Base-by-base conservation (phyloP, 805 yeast species). In the Kuraishia floccosa region DNA sequence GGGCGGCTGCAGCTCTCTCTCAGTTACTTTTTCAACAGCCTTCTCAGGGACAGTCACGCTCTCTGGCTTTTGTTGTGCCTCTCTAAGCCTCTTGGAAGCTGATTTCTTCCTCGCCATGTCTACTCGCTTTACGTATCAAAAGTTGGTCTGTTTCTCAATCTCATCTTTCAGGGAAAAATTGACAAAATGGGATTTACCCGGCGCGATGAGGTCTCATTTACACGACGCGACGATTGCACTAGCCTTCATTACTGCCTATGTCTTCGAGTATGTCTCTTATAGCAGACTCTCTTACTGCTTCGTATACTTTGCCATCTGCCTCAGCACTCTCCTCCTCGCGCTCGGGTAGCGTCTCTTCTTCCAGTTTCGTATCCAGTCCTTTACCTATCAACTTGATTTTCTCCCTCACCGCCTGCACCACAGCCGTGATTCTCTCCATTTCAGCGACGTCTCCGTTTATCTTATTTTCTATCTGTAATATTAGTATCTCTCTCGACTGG, bases 401-500 rank as follows among this genome's bases (percentile, higher is more conserved):
- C 4, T 36, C 36, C 35, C 61, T 66, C 13, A 71, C 58, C 3
- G 52, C 56, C 6, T 39, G 31, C 30, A 65, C 56, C 3, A 65
- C 63, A 11, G 39, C 43, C 23, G 65, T 63, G 10, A 72, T 66
- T 20, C 45, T 43, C 4, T 46, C 49, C 6, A 79, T 76, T 37
- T 44, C 46, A 3, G 36, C 46, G 13, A 30, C 25, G 21, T 52
- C 50, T 15, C 77, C 79, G 4, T 52, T 46, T 30, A 63, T 61
- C 43, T 79, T 80, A 26, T 65, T 61, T 30, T 71, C 81, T 21
- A 89, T 70, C 46, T 81, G 60, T 63, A 84, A 63, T 26, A 86
- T 83, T 39, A 91, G 61, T 30, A 87, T 77, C 46, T 91, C 98
- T 31, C 96, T 65, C 3, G 94, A 80, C 49, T 91, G 98, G 53